These are phyloP conservation scores for Aspergillus sp. DNA, from an alignment of 2,329 filamentous ascomycete genomes.

Conservation along the genomic window DNA sequence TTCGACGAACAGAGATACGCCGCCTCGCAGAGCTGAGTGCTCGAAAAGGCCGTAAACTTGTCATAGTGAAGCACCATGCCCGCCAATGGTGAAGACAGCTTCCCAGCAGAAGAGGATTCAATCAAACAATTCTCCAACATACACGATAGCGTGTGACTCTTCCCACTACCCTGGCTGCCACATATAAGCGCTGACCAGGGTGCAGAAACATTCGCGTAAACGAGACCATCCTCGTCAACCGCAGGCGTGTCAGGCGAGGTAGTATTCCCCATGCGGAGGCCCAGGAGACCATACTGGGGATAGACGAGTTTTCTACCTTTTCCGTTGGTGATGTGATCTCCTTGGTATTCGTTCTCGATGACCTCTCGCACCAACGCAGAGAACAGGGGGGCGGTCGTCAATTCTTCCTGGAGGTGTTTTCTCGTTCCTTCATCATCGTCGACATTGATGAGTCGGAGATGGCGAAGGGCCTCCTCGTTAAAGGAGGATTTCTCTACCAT, in stretches of 20 bases:
- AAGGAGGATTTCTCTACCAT: not conserved
- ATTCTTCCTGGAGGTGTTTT: not conserved
- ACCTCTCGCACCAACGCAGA: not conserved
- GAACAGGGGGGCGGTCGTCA: conserved; percentile 1
- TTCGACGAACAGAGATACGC: conserved; percentile 48
- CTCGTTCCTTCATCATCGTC: not conserved
- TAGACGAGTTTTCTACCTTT: not conserved
- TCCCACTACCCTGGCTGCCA: conserved; percentile 59
- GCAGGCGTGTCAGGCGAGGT: not conserved
- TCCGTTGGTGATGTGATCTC: not conserved
- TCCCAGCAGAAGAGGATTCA: conserved; percentile 31
- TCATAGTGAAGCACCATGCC: conserved; percentile 56
- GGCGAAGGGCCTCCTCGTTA: not conserved
- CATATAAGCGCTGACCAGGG: conserved; percentile 54
- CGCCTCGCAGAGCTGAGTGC: conserved; percentile 48
- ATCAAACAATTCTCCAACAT: conserved; percentile 46
- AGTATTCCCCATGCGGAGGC: not conserved
- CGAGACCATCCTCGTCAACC: not conserved
- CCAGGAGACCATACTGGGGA: not conserved
- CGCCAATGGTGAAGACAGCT: conserved; percentile 44
- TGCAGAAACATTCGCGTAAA: not conserved
- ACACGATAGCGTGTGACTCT: conserved; percentile 56
- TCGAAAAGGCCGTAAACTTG: conserved; percentile 35
- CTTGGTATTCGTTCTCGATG: not conserved
- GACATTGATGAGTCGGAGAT: not conserved